These are phyloP conservation scores for Fusarium chlamydosporum DNA, from an alignment of 2,329 filamentous ascomycete species.

Conservation along the genomic window DNA sequence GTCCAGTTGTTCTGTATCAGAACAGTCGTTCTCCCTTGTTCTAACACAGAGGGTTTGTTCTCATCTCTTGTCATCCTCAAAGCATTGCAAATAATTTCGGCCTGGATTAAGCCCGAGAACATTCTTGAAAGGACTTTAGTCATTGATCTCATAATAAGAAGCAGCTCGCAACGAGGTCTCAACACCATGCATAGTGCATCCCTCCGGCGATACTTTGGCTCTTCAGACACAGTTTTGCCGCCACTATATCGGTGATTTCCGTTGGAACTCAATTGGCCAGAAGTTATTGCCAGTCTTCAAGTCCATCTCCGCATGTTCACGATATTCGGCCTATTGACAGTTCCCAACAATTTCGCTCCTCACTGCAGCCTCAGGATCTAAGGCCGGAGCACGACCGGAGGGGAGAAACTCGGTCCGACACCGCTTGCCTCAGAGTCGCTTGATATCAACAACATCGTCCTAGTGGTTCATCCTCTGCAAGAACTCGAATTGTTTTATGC, in stretches of 20 bases:
- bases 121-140: not conserved
- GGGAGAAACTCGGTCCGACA: not conserved
- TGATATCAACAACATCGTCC: not conserved
- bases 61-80: not conserved
- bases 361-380: not conserved
- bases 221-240: not conserved
- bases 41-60: not conserved
- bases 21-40: not conserved
- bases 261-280: not conserved
- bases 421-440: not conserved
- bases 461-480: not conserved
- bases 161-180: not conserved
- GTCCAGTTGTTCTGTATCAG: not conserved
- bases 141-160: not conserved
- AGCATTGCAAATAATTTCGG: not conserved
- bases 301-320: not conserved
- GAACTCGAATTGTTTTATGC: not conserved
- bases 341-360: constrained; percentile 12
- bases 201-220: not conserved
- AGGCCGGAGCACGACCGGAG: not conserved
- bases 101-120: too few relatives aligned
- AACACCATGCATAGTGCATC: not conserved
- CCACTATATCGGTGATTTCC: constrained; percentile 5
- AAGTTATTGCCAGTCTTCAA: not conserved
- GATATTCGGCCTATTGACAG: not conserved